Evolutionary conservation across 495 filamentous ascomycete species (phyloP), one percentile per base, ranked within the genome.

Genomic region (Saxophila tyrrhenica): DNA sequence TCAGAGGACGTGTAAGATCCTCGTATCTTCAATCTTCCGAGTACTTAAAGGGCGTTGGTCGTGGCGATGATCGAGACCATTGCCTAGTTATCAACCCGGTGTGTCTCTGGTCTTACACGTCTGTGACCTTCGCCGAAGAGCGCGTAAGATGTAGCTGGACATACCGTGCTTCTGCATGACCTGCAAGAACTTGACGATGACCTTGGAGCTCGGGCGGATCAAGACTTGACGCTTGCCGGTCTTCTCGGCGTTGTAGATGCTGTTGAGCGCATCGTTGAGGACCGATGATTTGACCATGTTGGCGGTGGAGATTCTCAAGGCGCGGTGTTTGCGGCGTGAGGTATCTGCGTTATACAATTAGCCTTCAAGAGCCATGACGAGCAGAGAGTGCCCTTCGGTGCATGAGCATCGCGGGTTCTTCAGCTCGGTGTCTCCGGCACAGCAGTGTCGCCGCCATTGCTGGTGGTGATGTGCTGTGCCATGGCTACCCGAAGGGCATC

Each of bases 201-300:
- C 92, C 83, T 98, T 98, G 67, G 91, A 96, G 72, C 79, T 84
- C 67, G 92, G 92, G 59, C 89, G 81, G 78, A 98, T 94, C 65
- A 97, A 72, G 64, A 96, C 92, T 76, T 98, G 92, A 64, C 92
- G 88, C 84, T 95, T 95, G 71, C 92, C 92, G 63, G 83, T 78
- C 84, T 97, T 96, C 81, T 98, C 92, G 78, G 92, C 92, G 72
- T 97, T 98, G 87, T 98, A 97, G 84, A 98, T 95, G 79, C 83
- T 81, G 72, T 97, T 97, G 64, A 98, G 87, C 72, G 90, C 87
- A 84, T 97, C 92, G 79, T 97, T 94, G 70, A 98, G 89, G 70
- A 95, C 89, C 69, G 87, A 94, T 64, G 92, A 96, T 76, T 86
- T 87, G 76, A 95, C 90, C 92, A 97, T 98, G 69, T 82, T 96